phyloP scores from a whole-genome alignment of 2,329 filamentous ascomycete genomes.

The Epichloe bromicola region DNA sequence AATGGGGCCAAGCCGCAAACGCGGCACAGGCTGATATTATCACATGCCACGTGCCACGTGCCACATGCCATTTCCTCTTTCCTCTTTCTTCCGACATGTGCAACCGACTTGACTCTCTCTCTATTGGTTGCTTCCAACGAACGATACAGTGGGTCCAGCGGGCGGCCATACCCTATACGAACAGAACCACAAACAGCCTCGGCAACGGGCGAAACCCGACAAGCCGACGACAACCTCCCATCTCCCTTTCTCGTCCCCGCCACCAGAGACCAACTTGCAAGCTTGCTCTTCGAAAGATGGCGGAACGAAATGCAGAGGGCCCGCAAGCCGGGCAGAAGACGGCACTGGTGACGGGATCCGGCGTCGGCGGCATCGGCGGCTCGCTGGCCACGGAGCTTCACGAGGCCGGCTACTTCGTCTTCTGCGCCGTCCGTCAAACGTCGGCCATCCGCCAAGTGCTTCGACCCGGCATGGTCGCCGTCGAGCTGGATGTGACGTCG shows the following conservation, averaged over 20 bases:
- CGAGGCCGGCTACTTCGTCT: constrained; percentile 17
- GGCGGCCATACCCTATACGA: too few relatives aligned
- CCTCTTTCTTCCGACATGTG: background rate
- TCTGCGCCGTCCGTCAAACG: constrained; percentile 19
- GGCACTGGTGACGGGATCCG: constrained; percentile 3
- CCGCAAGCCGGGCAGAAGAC: constrained; percentile 1
- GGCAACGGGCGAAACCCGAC: too few relatives aligned
- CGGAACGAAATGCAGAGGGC: background rate
- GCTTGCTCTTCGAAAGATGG: background rate
- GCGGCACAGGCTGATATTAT: background rate
- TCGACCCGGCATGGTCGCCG: constrained; percentile 11
- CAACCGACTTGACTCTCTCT: too few relatives aligned
- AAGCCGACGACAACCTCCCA: too few relatives aligned
- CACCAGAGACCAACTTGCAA: background rate
- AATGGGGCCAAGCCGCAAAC: too few relatives aligned
- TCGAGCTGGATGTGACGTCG: constrained; percentile 21
- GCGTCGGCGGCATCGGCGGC: constrained; percentile 15
- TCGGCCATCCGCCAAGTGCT: constrained; percentile 12
- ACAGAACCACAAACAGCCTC: too few relatives aligned
- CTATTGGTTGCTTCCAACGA: too few relatives aligned
- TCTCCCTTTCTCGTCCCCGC: too few relatives aligned
- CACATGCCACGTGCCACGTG: background rate
- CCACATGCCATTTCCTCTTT: background rate
- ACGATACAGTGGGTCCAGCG: too few relatives aligned
- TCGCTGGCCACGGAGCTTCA: constrained; percentile 12